A percentile compares a stretch with the other conserved stretches of the same genome.
These are phyloP conservation scores for Guyanaporus albipodus DNA, from an alignment of 768 basidiomycete genomes.

Conservation along the genomic window DNA sequence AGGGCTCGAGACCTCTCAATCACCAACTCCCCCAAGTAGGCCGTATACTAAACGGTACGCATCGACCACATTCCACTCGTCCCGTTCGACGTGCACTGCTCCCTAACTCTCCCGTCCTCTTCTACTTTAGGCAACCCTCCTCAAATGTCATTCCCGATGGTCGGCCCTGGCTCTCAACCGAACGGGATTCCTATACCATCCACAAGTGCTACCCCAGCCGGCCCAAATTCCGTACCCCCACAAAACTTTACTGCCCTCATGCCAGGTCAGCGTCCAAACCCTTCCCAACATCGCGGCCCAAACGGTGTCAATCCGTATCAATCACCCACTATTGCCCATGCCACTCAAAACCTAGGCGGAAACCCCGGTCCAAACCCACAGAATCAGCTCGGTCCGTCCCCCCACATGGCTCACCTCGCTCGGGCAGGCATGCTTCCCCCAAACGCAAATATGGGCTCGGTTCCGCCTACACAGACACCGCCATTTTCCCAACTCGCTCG, in stretches of 20 bases:
- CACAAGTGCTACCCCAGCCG: conserved; percentile 22
- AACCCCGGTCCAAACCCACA: conserved; percentile 30
- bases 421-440: conserved; percentile 48
- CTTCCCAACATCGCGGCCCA: conserved; percentile 40
- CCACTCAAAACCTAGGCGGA: conserved; percentile 45
- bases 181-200: conserved; percentile 43
- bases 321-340: conserved; percentile 62
- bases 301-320: conserved; percentile 52
- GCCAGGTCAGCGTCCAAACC: conserved; percentile 31
- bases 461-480: conserved; percentile 38
- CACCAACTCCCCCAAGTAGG: conserved; percentile 27
- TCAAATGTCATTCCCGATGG: conserved; percentile 25
- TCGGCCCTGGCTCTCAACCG: conserved; percentile 36
- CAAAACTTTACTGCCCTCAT: conserved; percentile 35
- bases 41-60: conserved; percentile 35
- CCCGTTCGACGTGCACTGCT: conserved; percentile 17
- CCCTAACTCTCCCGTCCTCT: conserved; percentile 27
- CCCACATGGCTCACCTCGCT: conserved; percentile 45
- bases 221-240: conserved; percentile 28
- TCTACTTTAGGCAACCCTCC: conserved; percentile 17
- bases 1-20: conserved; percentile 23
- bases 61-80: conserved; percentile 15
- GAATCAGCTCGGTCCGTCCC: conserved; percentile 48
- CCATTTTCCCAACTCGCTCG: conserved; percentile 44
- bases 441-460: conserved; percentile 37